phyloP scores from a whole-genome alignment of 2,329 filamentous ascomycete genomes.

The Penicillium decumbens region DNA sequence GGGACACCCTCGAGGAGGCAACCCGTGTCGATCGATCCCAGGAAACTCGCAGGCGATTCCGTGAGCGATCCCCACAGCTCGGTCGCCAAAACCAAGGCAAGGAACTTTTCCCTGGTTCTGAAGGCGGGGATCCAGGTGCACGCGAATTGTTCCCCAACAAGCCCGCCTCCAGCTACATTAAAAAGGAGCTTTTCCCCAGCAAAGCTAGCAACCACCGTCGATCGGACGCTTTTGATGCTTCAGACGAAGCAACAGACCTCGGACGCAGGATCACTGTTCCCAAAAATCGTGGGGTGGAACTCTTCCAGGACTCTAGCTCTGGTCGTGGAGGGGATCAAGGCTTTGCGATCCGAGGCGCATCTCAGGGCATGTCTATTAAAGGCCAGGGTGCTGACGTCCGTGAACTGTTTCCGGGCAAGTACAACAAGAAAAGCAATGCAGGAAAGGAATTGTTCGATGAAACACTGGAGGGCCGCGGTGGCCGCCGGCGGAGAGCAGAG shows the following conservation, averaged over 20 bases:
- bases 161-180: constrained; percentile 40
- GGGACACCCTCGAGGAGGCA: constrained; percentile 45
- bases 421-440: constrained; percentile 47
- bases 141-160: constrained; percentile 48
- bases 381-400: constrained; percentile 62
- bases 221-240: constrained; percentile 51
- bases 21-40: constrained; percentile 32
- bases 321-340: constrained; percentile 35
- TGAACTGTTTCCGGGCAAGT: constrained; percentile 66
- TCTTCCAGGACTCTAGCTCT: constrained; percentile 36
- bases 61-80: constrained; percentile 40
- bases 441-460: constrained; percentile 67
- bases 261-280: constrained; percentile 48
- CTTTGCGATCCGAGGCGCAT: constrained; percentile 39
- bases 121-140: constrained; percentile 32
- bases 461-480: constrained; percentile 54
- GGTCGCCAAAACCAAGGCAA: constrained; percentile 38
- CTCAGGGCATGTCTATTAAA: constrained; percentile 61
- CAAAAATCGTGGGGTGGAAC: constrained; percentile 34
- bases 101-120: constrained; percentile 57
- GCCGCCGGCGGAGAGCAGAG: constrained; percentile 62
- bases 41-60: constrained; percentile 39
- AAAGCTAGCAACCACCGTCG: constrained; percentile 46
- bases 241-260: constrained; percentile 52
- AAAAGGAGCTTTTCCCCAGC: constrained; percentile 57